These are phyloP conservation scores for Boechera stricta DNA, from an alignment of 345 rosid species.

Conservation along the genomic window DNA sequence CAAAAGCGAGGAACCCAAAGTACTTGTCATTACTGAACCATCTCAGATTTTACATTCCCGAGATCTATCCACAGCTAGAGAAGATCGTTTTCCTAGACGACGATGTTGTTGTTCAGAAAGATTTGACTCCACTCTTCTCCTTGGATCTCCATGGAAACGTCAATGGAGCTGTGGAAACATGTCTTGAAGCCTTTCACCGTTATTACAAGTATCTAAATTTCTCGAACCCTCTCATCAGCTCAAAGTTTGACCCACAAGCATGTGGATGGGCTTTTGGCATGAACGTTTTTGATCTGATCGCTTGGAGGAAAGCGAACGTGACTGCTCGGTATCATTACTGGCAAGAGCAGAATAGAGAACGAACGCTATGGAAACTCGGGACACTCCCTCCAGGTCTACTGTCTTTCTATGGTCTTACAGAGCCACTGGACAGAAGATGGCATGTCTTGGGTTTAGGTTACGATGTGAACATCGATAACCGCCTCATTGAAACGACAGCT, in stretches of 20 bases:
- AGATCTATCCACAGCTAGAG: slow-evolving; percentile 89
- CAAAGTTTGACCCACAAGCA: slow-evolving; percentile 96
- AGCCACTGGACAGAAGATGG: slow-evolving; percentile 99
- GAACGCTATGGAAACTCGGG: slow-evolving; percentile 90
- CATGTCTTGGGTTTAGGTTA: slow-evolving; percentile 96
- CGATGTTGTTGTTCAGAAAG: slow-evolving; percentile 95
- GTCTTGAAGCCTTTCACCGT: slow-evolving; percentile 96
- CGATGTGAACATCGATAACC: slow-evolving; percentile 81
- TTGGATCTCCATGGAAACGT: slow-evolving; percentile 94
- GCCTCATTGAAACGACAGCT: slow-evolving; percentile 92
- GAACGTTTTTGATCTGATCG: slow-evolving; percentile 87
- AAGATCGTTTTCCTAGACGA: slow-evolving; percentile 93
- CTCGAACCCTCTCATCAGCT: slow-evolving; percentile 88
- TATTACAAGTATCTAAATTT: slow-evolving; percentile 94
- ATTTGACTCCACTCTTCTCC: slow-evolving; percentile 87
- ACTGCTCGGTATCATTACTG: slow-evolving; percentile 83
- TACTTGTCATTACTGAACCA: slow-evolving; percentile 75
- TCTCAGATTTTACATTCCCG: slow-evolving; percentile 94
- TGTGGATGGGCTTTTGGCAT: slow-evolving; percentile 99
- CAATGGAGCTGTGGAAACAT: slow-evolving; percentile 98
- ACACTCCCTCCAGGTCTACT: slow-evolving; percentile 93
- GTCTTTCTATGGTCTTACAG: slow-evolving; percentile 90
- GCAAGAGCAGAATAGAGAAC: slow-evolving; percentile 78
- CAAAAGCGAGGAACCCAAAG: slow-evolving; percentile 72
- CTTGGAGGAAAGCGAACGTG: slow-evolving; percentile 95